Evolutionary conservation across 805 yeast species (phyloP).

Genomic region (Ogataea nonfermentans): DNA sequence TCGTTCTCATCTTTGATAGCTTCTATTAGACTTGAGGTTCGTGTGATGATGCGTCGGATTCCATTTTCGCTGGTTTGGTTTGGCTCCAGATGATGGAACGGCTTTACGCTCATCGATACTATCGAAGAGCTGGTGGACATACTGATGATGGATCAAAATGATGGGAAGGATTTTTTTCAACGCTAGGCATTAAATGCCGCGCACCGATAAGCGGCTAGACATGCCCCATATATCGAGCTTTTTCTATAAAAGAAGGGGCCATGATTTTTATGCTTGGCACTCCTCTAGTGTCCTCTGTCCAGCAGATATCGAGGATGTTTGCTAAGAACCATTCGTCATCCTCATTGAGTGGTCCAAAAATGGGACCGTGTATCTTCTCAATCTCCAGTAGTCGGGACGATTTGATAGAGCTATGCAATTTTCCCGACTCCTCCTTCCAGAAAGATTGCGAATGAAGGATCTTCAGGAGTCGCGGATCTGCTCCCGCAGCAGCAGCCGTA

Average conservation of each 20-base stretch:
- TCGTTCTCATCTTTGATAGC: constrained; percentile 32
- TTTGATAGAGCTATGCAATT: constrained; percentile 1
- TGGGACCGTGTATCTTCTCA: not conserved
- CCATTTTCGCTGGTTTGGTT: not conserved
- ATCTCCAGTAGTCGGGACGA: constrained; percentile 1
- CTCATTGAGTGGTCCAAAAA: not conserved
- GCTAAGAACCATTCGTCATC: not conserved
- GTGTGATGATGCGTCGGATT: constrained; percentile 13
- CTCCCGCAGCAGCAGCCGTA: not conserved
- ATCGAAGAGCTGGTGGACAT: constrained; percentile 1
- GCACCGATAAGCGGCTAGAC: too few species aligned
- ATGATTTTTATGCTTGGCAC: too few species aligned
- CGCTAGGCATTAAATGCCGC: too few species aligned
- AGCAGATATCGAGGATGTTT: too few species aligned
- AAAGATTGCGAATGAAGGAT: constrained; percentile 1
- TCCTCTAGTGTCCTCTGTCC: too few species aligned
- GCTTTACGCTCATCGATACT: not conserved
- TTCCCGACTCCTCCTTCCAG: not conserved
- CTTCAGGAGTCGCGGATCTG: not conserved
- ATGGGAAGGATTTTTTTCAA: too few species aligned
- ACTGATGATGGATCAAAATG: too few species aligned
- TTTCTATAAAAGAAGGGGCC: too few species aligned
- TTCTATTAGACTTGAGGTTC: constrained; percentile 27
- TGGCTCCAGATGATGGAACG: not conserved
- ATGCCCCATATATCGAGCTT: too few species aligned